Conservation (phyloP, 2,329 filamentous ascomycete genomes). For the Zarea fungicola region DNA sequence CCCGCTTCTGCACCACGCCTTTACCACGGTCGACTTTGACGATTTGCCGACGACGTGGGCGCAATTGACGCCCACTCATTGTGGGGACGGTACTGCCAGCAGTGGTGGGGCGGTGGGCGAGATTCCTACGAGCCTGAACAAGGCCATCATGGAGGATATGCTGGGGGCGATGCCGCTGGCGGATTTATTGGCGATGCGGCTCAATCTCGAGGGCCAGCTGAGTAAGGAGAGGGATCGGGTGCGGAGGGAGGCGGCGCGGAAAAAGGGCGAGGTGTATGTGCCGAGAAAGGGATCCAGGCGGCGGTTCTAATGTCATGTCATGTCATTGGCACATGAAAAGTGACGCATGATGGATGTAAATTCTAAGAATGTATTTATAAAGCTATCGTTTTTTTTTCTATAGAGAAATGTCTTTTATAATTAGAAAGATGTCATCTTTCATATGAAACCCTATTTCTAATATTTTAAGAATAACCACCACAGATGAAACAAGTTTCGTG, state of each 20-base stretch:
- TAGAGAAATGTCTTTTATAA: no score
- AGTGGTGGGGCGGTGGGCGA: not conserved
- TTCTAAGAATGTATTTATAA: no score
- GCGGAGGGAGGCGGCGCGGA: not conserved
- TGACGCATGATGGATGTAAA: no score
- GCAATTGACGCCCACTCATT: not conserved
- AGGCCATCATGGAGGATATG: constrained; percentile 25
- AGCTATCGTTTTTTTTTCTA: no score
- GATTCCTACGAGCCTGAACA: constrained; percentile 18
- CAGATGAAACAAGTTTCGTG: no score
- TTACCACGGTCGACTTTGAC: constrained; percentile 29
- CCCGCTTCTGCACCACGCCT: constrained; percentile 36
- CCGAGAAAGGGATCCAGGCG: not conserved
- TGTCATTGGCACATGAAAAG: not conserved
- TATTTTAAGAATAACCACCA: no score
- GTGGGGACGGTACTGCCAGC: not conserved
- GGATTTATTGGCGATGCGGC: constrained; percentile 24
- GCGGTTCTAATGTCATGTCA: constrained; percentile 1
- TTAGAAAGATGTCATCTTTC: no score
- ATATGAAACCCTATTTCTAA: no score
- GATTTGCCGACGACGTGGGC: constrained; percentile 23
- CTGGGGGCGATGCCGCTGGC: constrained; percentile 21
- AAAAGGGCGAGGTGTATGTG: not conserved
- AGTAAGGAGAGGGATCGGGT: constrained; percentile 1
- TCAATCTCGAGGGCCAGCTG: constrained; percentile 18